Evolutionary conservation across 495 filamentous ascomycete genomes (phyloP).

Genomic region (Penicillium mononematosum): DNA sequence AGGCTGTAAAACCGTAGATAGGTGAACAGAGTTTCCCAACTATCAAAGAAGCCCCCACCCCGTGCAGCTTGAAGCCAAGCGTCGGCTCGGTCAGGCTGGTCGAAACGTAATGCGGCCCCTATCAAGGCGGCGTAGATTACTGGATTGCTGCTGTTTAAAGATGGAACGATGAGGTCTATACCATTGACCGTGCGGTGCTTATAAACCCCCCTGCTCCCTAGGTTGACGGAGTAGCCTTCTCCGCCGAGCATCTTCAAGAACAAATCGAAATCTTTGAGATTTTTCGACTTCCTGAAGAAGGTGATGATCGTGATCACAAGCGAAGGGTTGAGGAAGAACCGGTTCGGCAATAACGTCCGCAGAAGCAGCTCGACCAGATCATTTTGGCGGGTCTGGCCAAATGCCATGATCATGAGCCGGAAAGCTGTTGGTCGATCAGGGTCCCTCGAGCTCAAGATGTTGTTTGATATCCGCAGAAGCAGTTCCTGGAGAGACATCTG

Average conservation of each 20-base stretch:
- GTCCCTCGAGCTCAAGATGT: conserved; percentile 34
- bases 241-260: conserved; percentile 45
- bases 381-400: conserved; percentile 41
- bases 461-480: conserved; percentile 37
- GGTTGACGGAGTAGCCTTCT: conserved; percentile 35
- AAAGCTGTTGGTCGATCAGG: conserved; percentile 40
- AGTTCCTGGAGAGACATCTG: conserved; percentile 40
- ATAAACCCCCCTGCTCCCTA: conserved; percentile 28
- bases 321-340: conserved; percentile 37
- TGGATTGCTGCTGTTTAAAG: conserved; percentile 35
- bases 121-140: conserved; percentile 41
- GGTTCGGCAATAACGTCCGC: conserved; percentile 40
- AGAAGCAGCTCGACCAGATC: conserved; percentile 42
- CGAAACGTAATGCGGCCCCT: conserved; percentile 38
- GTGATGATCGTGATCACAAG: conserved; percentile 39
- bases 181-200: conserved; percentile 35
- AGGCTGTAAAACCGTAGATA: conserved; percentile 44
- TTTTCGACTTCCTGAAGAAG: conserved; percentile 44
- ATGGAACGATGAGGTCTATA: conserved; percentile 38
- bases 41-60: conserved; percentile 41
- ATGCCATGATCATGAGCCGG: conserved; percentile 38
- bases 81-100: conserved; percentile 46
- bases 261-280: conserved; percentile 44
- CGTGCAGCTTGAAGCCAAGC: conserved; percentile 43
- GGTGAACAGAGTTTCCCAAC: conserved; percentile 36